These are phyloP conservation scores for Neurospora tetraspora DNA, from an alignment of 495 filamentous ascomycete genomes.

Conservation along the genomic window DNA sequence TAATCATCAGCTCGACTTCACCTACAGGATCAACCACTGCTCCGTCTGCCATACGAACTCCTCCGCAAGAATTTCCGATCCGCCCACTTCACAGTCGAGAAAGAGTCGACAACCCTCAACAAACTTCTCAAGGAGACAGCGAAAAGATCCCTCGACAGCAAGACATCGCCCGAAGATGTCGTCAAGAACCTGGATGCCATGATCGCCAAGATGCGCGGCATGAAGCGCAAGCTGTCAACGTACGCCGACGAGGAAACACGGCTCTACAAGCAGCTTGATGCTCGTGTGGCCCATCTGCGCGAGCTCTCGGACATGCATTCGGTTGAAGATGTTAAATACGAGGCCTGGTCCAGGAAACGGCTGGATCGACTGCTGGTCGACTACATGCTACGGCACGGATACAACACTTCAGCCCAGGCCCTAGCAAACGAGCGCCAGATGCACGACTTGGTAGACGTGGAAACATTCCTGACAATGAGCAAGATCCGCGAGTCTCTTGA, in stretches of 20 bases:
- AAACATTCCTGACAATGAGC: conserved; percentile 76
- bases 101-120: conserved; percentile 60
- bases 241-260: conserved; percentile 68
- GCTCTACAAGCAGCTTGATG: conserved; percentile 60
- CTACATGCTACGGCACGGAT: conserved; percentile 77
- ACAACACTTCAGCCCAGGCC: conserved; percentile 62
- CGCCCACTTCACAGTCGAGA: conserved; percentile 72
- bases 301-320: conserved; percentile 70
- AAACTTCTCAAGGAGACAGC: conserved; percentile 59
- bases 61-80: conserved; percentile 87
- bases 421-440: conserved; percentile 60
- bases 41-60: conserved; percentile 84
- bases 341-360: conserved; percentile 72
- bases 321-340: conserved; percentile 87
- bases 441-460: conserved; percentile 72
- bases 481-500: conserved; percentile 62
- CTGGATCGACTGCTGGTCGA: conserved; percentile 82
- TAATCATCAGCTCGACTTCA: neutral
- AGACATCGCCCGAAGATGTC: conserved; percentile 53
- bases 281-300: conserved; percentile 69
- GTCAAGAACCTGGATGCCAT: conserved; percentile 71
- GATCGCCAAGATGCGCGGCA: conserved; percentile 68
- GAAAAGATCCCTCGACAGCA: conserved; percentile 52
- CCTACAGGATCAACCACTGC: conserved; percentile 84
- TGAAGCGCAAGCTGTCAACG: conserved; percentile 76